These are phyloP conservation scores for Fraxinus paxiana DNA, from an alignment of 305 asterid species.

Conservation along the genomic window DNA sequence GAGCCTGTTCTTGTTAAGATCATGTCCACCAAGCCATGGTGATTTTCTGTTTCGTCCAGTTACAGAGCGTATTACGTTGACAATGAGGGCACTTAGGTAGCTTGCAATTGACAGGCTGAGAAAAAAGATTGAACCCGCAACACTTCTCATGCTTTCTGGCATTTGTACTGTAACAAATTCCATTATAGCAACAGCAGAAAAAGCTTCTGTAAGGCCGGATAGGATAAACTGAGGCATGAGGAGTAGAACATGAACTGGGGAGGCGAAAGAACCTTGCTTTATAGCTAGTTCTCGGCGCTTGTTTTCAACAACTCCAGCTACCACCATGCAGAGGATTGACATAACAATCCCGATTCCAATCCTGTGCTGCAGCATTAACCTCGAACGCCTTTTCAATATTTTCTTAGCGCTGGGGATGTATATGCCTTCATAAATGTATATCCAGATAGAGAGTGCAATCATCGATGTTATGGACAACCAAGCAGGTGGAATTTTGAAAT, in stretches of 20 bases:
- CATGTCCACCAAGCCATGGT: slow-evolving; percentile 67
- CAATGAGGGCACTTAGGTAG: slow-evolving; percentile 56
- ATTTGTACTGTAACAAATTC: slow-evolving; percentile 59
- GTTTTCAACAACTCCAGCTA: slow-evolving; percentile 53
- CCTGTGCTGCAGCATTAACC: slow-evolving; percentile 39
- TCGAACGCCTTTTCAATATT: slow-evolving; percentile 31
- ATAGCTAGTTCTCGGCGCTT: slow-evolving; percentile 42
- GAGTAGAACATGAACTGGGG: slow-evolving; percentile 44
- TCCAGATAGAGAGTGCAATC: slow-evolving; percentile 67
- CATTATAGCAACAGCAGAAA: slow-evolving; percentile 63
- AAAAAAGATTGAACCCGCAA: slow-evolving; percentile 40
- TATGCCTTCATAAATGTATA: slow-evolving; percentile 51
- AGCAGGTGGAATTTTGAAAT: slow-evolving; percentile 61
- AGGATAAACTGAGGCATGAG: slow-evolving; percentile 63
- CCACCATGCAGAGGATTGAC: slow-evolving; percentile 59
- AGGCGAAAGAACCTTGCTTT: slow-evolving; percentile 26
- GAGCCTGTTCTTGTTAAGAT: slow-evolving; percentile 58
- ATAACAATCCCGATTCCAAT: slow-evolving; percentile 49
- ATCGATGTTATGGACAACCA: slow-evolving; percentile 78
- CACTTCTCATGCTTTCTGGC: slow-evolving; percentile 71
- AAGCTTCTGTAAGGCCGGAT: slow-evolving; percentile 71
- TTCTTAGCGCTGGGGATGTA: slow-evolving; percentile 39
- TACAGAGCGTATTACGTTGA: slow-evolving; percentile 37
- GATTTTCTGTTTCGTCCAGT: slow-evolving; percentile 31
- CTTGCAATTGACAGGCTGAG: slow-evolving; percentile 45